Evolutionary conservation across 208 protist species (phyloP).

Genomic region (Trypanosoma rangeli): DNA sequence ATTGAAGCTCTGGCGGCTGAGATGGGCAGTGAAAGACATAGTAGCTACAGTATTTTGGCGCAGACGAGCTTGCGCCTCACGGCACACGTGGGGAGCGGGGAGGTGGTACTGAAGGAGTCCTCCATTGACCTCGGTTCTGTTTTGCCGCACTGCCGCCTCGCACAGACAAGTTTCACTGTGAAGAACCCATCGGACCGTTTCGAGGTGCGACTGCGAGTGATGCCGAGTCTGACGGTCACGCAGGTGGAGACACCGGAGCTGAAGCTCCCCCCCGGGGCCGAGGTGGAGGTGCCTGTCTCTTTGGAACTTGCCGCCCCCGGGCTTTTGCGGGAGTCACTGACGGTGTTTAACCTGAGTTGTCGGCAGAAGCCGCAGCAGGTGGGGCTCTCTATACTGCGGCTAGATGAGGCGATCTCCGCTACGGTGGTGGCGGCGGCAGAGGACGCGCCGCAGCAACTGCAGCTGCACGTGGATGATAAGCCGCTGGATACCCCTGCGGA

Average conservation of each 20-base stretch:
- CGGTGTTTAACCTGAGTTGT: conserved; percentile 67
- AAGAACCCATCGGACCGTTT: conserved; percentile 73
- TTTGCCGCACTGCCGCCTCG: conserved; percentile 30
- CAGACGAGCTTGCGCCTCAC: conserved; percentile 43
- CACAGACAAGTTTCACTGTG: conserved; percentile 41
- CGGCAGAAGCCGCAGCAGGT: conserved; percentile 56
- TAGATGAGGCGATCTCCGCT: conserved; percentile 48
- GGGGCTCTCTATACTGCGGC: conserved; percentile 42
- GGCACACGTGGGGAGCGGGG: conserved; percentile 55
- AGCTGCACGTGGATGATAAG: not conserved
- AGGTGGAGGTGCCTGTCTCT: conserved; percentile 41
- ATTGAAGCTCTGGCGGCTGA: conserved; percentile 58
- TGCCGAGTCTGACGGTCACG: conserved; percentile 12
- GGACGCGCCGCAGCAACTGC: not conserved
- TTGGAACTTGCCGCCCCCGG: conserved; percentile 52
- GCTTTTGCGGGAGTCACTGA: conserved; percentile 53
- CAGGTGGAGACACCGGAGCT: conserved; percentile 29
- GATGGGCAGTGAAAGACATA: not conserved
- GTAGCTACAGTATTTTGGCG: conserved; percentile 40
- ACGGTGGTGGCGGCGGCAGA: not conserved
- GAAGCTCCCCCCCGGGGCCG: conserved; percentile 42
- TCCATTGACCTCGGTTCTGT: conserved; percentile 57
- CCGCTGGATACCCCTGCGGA: not conserved
- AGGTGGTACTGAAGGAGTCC: conserved; percentile 37
- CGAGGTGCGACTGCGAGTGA: conserved; percentile 38